A percentile compares a stretch with the other conserved stretches of the same genome.
Evolutionary conservation across 2,329 filamentous ascomycete species (phyloP).

Genomic region (Neurospora crassa): DNA sequence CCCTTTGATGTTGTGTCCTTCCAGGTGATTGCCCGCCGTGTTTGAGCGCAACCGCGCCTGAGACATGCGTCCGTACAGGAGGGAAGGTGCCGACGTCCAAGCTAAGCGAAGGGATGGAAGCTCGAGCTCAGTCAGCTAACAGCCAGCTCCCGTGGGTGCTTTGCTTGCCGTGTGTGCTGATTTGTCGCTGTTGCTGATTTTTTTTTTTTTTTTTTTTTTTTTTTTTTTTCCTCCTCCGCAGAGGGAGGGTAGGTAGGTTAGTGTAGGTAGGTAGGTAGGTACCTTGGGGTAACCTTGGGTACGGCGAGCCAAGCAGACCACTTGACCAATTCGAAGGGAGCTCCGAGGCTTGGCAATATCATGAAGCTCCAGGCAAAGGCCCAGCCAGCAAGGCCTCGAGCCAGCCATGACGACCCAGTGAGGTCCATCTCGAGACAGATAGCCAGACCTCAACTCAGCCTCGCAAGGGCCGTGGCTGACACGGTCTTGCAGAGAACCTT

Average conservation of each 20-base stretch:
- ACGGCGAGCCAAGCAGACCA: not conserved
- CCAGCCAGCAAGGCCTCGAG: not conserved
- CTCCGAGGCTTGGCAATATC: not conserved
- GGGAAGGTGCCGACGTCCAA: not conserved
- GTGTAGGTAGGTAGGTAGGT: not conserved
- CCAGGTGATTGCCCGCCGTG: not conserved
- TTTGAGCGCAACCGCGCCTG: not conserved
- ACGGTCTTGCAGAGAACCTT: not conserved
- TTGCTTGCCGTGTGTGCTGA: not conserved
- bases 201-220: constrained; percentile 5
- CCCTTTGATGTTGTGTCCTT: constrained; percentile 12
- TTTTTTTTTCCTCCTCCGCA: not conserved
- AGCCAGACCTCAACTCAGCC: not conserved
- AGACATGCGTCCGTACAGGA: not conserved
- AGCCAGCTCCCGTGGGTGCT: not conserved
- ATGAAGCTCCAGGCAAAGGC: not conserved
- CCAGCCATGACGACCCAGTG: not conserved
- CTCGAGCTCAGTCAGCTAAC: not conserved
- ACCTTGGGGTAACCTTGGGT: not conserved
- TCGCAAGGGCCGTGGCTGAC: not conserved
- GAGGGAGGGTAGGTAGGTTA: not conserved
- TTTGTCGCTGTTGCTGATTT: constrained; percentile 6
- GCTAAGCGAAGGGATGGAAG: constrained; percentile 2
- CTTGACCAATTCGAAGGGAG: not conserved
- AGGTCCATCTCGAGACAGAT: not conserved